A percentile compares a stretch with the other conserved stretches of the same genome.
phyloP scores from a whole-genome alignment of 2,329 filamentous ascomycete genomes.

The Zymoseptoria tritici region DNA sequence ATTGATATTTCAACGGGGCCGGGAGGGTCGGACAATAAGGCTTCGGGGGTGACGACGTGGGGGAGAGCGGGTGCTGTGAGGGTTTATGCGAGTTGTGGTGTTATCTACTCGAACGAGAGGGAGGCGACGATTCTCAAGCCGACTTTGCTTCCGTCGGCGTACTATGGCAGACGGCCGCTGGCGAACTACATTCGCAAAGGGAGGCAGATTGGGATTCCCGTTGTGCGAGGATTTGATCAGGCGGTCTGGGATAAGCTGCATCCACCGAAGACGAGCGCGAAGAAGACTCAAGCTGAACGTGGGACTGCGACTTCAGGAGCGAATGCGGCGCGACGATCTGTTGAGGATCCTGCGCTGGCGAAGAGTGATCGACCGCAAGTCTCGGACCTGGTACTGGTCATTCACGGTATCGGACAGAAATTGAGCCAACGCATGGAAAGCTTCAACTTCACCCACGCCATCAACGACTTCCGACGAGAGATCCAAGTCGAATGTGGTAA shows the following conservation, averaged over 20 bases:
- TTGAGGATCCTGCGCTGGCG: conserved; percentile 53
- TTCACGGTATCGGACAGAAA: conserved; percentile 95
- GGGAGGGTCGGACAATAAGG: conserved; percentile 42
- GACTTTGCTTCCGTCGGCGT: conserved; percentile 73
- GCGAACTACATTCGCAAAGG: conserved; percentile 76
- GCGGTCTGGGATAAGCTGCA: conserved; percentile 68
- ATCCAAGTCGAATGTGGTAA: conserved; percentile 77
- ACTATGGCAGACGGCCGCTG: conserved; percentile 74
- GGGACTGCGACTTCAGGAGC: conserved; percentile 39
- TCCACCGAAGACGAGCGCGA: conserved; percentile 40
- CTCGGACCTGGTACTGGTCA: conserved; percentile 81
- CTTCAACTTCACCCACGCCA: conserved; percentile 93
- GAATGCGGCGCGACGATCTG: conserved; percentile 33
- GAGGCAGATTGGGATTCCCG: conserved; percentile 70
- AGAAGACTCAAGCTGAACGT: conserved; percentile 35
- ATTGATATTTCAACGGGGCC: conserved; percentile 43
- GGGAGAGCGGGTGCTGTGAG: conserved; percentile 41
- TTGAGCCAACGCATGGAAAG: conserved; percentile 90
- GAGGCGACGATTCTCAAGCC: conserved; percentile 82
- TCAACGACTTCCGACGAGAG: conserved; percentile 79
- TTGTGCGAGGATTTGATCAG: conserved; percentile 84
- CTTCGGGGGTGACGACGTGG: conserved; percentile 36
- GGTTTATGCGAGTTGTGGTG: conserved; percentile 66
- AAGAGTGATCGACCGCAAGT: conserved; percentile 61
- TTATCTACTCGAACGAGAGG: conserved; percentile 73